Conservation (phyloP, 148 eudicot species). For the Amaranthus hypochondriacus region DNA sequence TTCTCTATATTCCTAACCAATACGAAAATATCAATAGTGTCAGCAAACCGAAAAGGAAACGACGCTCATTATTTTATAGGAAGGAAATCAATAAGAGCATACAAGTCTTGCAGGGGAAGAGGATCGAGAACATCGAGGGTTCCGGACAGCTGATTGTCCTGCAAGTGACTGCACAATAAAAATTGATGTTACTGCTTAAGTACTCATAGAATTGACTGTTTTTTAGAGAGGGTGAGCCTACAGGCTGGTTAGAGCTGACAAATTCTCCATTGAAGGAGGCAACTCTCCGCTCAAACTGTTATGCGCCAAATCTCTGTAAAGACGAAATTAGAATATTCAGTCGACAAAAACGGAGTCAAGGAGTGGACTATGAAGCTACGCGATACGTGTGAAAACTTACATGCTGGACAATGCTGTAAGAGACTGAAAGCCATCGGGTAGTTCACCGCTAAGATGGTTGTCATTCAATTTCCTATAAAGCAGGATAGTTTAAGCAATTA, state of each 20-base stretch:
- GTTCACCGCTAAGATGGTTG: constrained; percentile 73
- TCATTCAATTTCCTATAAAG: constrained; percentile 66
- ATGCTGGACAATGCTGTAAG: constrained; percentile 58
- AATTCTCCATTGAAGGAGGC: constrained; percentile 57
- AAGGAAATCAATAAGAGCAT: constrained; percentile 33
- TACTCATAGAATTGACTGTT: not conserved
- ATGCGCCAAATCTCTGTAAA: constrained; percentile 65
- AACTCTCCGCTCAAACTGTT: constrained; percentile 74
- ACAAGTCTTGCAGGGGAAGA: constrained; percentile 81
- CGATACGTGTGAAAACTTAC: constrained; percentile 36
- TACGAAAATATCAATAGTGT: constrained; percentile 1
- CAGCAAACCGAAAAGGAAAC: not conserved
- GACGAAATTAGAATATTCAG: constrained; percentile 4
- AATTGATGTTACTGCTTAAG: constrained; percentile 20
- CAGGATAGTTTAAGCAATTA: constrained; percentile 13
- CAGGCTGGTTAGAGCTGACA: constrained; percentile 67
- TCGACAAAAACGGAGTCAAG: not conserved
- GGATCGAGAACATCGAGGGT: constrained; percentile 78
- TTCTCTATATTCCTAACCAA: constrained; percentile 63
- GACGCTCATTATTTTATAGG: not conserved
- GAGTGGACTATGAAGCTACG: constrained; percentile 2
- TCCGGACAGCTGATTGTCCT: constrained; percentile 88
- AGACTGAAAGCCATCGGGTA: constrained; percentile 75
- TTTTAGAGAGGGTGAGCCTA: constrained; percentile 31
- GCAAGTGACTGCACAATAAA: constrained; percentile 66